phyloP scores from a whole-genome alignment of 2,329 filamentous ascomycete genomes.

The Didymosphaeria variabile region DNA sequence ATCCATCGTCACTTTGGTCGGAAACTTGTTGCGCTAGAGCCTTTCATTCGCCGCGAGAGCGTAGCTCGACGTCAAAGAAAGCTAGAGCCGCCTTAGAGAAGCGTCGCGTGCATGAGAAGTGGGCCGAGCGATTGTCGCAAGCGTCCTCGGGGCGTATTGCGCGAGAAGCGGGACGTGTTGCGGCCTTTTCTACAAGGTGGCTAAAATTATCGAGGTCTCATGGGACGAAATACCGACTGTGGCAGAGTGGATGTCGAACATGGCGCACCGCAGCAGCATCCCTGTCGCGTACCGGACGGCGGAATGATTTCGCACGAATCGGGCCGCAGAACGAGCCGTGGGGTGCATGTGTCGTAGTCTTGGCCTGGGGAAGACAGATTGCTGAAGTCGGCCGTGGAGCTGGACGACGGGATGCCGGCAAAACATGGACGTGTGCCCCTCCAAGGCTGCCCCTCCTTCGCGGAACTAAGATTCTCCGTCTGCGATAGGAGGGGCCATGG shows the following conservation, averaged over 20 bases:
- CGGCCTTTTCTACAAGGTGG: conserved; percentile 47
- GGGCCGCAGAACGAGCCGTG: conserved; percentile 25
- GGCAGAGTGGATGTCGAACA: conserved; percentile 37
- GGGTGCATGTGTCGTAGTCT: conserved; percentile 38
- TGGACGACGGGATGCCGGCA: conserved; percentile 36
- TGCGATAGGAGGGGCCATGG: background rate
- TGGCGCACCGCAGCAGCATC: conserved; percentile 32
- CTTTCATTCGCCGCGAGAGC: conserved; percentile 38
- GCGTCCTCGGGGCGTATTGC: conserved; percentile 39
- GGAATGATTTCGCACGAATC: conserved; percentile 42
- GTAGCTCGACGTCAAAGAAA: conserved; percentile 28
- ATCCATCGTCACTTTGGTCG: conserved; percentile 34
- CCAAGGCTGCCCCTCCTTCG: conserved; percentile 37
- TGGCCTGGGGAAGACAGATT: conserved; percentile 42
- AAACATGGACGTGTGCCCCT: conserved; percentile 26
- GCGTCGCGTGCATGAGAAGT: conserved; percentile 33
- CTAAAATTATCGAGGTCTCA: conserved; percentile 42
- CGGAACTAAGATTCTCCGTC: conserved; percentile 39
- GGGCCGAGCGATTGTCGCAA: conserved; percentile 29
- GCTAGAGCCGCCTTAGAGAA: conserved; percentile 28
- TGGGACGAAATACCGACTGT: conserved; percentile 29
- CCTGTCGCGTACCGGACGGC: conserved; percentile 28
- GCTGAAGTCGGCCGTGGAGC: conserved; percentile 12
- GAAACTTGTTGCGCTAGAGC: conserved; percentile 30
- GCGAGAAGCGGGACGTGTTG: conserved; percentile 45